Evolutionary conservation across 495 filamentous ascomycete species (phyloP), one percentile per base, ranked within the genome.

Genomic region (Letharia columbiana): DNA sequence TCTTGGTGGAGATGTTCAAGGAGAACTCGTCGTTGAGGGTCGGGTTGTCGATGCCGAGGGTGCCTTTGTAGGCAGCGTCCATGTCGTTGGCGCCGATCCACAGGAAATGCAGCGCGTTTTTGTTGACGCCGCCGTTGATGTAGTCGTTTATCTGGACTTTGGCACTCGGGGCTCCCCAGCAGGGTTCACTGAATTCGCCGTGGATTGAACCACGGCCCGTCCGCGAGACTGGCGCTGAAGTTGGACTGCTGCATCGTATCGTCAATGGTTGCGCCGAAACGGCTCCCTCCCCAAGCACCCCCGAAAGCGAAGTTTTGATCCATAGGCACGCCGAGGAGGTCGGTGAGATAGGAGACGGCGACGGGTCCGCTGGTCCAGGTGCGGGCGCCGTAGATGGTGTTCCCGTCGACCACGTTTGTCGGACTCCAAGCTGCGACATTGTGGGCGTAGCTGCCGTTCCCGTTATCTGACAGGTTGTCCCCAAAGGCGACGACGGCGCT

Each of bases 161-260:
- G 18, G 20, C 45, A 8, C 45, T 49, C 7, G 45, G 45, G 45
- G 45, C 45, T 0, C 45, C 45, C 45, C 45, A 49, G 8, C 45
- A 49, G 7, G 45, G 18, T 49, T n/a, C 18, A 8, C 45, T 23
- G 45, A 49, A 49, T 23, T 49, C 45, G 45, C 45, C 45, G 20
- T 49, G 45, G 45, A 8, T 9, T 9, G 45, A 47, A 63, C 44
- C 61, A 63, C 11, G 61, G 61, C n/a, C 39, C 39, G 9, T 28
- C n/a, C 5, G 18, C 44, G 39, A 44, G 33, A 44, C 39, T 49
- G 7, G 40, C 45, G 45, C 44, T 42, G 44, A 63, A 63, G 61
- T 63, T 49, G 12, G 61, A 63, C 10, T 63, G 44, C 18, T 45
- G 45, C 33, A 63, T 35, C 17, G 61, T 63, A 42, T 63, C 61